These are phyloP conservation scores for Areca catechu DNA, from an alignment of 176 grass and related monocot genomes.

Conservation along the genomic window DNA sequence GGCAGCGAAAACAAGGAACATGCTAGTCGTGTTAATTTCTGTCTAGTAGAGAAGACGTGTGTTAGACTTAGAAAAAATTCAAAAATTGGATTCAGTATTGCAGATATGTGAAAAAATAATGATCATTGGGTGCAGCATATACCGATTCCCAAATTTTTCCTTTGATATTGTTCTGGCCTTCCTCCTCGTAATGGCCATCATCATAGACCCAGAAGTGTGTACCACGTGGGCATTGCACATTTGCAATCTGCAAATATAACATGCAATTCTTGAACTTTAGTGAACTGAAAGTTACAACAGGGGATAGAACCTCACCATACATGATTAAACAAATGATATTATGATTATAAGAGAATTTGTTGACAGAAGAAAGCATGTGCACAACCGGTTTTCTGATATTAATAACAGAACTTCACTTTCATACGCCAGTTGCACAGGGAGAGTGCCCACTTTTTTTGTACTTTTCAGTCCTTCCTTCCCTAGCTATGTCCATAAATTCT, in stretches of 20 bases:
- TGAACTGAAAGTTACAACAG: too few species aligned
- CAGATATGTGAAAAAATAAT: neutral
- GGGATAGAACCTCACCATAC: too few species aligned
- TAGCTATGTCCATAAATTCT: too few species aligned
- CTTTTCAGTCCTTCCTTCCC: too few species aligned
- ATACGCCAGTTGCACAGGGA: too few species aligned
- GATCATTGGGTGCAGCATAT: slow-evolving; percentile 12
- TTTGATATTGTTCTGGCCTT: slow-evolving; percentile 98
- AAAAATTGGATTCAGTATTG: neutral
- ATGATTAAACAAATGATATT: too few species aligned
- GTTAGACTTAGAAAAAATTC: slow-evolving; percentile 5
- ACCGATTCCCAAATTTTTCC: slow-evolving; percentile 87
- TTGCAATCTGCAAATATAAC: slow-evolving; percentile 43
- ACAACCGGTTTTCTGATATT: too few species aligned
- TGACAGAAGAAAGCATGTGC: too few species aligned
- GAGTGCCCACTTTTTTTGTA: too few species aligned
- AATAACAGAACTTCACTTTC: too few species aligned
- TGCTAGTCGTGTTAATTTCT: slow-evolving; percentile 61
- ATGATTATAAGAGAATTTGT: too few species aligned
- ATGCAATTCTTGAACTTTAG: neutral
- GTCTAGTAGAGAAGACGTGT: slow-evolving; percentile 10
- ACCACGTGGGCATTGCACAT: slow-evolving; percentile 85
- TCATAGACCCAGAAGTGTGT: slow-evolving; percentile 99
- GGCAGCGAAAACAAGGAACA: slow-evolving; percentile 76
- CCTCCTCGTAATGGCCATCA: slow-evolving; percentile 88